Conservation (phyloP, 2,329 filamentous ascomycete species). For the Lecanicillium sp. region DNA sequence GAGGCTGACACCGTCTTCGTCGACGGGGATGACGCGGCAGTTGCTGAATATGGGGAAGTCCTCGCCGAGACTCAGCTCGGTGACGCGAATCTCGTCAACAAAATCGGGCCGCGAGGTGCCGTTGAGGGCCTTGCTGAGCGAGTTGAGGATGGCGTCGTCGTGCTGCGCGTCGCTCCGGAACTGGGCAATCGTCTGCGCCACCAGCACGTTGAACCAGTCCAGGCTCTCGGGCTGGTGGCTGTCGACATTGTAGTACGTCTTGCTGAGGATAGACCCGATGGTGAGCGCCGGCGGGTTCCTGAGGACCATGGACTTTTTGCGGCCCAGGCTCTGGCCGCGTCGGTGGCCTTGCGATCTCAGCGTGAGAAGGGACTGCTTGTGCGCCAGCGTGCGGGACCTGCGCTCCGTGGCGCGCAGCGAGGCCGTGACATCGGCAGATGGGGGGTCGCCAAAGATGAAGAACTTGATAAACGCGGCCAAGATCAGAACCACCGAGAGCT, state of each 20-base stretch:
- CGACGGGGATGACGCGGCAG: conserved; percentile 87
- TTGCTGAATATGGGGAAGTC: conserved; percentile 99
- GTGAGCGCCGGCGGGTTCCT: conserved; percentile 69
- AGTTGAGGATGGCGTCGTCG: conserved; percentile 81
- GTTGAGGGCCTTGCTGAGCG: conserved; percentile 79
- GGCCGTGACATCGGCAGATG: conserved; percentile 73
- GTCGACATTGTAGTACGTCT: conserved; percentile 95
- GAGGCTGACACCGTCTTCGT: conserved; percentile 63
- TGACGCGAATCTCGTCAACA: conserved; percentile 87
- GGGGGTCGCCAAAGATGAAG: conserved; percentile 97
- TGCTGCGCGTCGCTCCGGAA: conserved; percentile 87
- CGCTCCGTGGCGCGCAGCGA: conserved; percentile 68
- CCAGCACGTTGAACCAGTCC: conserved; percentile 98
- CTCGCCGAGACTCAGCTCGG: conserved; percentile 87
- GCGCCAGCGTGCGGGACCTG: conserved; percentile 64
- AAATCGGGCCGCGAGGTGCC: conserved; percentile 82
- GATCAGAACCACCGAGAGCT: conserved; percentile 84
- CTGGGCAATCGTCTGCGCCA: conserved; percentile 94
- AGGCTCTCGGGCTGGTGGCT: conserved; percentile 93
- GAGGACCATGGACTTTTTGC: conserved; percentile 65
- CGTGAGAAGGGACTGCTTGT: conserved; percentile 66
- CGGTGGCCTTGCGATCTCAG: conserved; percentile 40
- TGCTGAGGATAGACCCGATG: conserved; percentile 87
- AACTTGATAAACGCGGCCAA: conserved; percentile 97
- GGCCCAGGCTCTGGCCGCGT: conserved; percentile 40